Percentiles rank a stretch among this genome's conserved stretches.
Conservation (phyloP, 345 rosid species). For the Dovyalis caffra region DNA sequence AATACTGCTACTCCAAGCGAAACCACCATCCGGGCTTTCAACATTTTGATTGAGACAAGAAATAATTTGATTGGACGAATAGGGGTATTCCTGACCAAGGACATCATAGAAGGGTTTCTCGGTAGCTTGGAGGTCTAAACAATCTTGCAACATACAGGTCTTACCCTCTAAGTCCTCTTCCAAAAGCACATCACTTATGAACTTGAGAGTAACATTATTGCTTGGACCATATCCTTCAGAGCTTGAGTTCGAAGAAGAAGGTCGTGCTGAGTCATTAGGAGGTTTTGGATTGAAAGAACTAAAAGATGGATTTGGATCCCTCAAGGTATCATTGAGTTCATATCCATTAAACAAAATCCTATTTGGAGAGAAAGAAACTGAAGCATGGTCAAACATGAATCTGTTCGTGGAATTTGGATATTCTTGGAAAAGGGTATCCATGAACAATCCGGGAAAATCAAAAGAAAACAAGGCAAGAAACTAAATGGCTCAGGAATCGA, state of each 20-base stretch:
- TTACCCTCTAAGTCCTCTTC: slow-evolving; percentile 27
- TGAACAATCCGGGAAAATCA: neutral
- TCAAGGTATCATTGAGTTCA: neutral
- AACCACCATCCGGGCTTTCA: neutral
- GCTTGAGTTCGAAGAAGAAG: neutral
- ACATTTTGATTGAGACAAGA: neutral
- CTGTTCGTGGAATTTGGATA: neutral
- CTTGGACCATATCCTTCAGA: slow-evolving; percentile 9
- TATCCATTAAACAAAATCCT: neutral
- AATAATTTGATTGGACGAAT: neutral
- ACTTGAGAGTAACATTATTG: slow-evolving; percentile 23
- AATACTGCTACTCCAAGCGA: neutral
- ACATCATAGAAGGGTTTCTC: slow-evolving; percentile 34
- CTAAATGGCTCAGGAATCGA: neutral
- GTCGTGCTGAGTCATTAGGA: neutral
- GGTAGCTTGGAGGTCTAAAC: slow-evolving; percentile 24
- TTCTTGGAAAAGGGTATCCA: slow-evolving; percentile 10
- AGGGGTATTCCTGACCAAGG: slow-evolving; percentile 20
- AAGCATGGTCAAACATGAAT: slow-evolving; percentile 7
- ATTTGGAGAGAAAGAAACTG: slow-evolving; percentile 3
- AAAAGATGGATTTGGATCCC: neutral
- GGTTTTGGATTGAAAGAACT: neutral
- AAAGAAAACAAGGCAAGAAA: neutral
- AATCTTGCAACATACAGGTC: slow-evolving; percentile 18
- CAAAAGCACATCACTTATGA: slow-evolving; percentile 33